These are phyloP conservation scores for Acacia confusa DNA, from an alignment of 306 rosid species.

Conservation along the genomic window DNA sequence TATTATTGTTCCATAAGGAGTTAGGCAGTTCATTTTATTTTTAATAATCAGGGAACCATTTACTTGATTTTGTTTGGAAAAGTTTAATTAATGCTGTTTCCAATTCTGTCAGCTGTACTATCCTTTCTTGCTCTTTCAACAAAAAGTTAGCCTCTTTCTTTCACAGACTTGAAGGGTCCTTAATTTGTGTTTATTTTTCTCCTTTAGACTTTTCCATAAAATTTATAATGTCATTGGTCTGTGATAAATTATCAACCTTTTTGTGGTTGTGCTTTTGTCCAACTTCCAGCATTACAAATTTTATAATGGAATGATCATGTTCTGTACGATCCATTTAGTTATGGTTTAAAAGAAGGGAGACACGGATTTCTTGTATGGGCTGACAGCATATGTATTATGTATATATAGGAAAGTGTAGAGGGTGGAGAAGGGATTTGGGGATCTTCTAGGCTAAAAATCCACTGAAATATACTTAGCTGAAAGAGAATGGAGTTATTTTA, in stretches of 20 bases:
- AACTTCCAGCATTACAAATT: not conserved
- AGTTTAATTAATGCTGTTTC: not conserved
- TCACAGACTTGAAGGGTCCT: not conserved
- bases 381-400: not conserved
- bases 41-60: not conserved
- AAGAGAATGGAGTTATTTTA: not conserved
- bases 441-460: not conserved
- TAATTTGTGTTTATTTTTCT: not conserved
- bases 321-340: not conserved
- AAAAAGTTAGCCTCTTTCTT: not conserved
- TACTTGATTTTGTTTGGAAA: not conserved
- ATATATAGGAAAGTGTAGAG: not conserved
- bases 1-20: not conserved
- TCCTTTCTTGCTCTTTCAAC: not conserved
- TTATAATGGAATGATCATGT: not conserved
- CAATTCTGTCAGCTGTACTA: not conserved
- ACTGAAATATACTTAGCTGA: not conserved
- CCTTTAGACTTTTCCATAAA: not conserved
- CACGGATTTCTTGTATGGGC: not conserved
- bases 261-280: not conserved
- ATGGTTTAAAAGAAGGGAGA: slow-evolving; percentile 8
- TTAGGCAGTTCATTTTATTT: not conserved
- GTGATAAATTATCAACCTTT: not conserved
- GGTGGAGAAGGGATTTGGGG: slow-evolving; percentile 7
- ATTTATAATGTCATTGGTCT: not conserved